These are phyloP conservation scores for Primulina eburnea DNA, from an alignment of 257 asterid genomes.

Conservation along the genomic window DNA sequence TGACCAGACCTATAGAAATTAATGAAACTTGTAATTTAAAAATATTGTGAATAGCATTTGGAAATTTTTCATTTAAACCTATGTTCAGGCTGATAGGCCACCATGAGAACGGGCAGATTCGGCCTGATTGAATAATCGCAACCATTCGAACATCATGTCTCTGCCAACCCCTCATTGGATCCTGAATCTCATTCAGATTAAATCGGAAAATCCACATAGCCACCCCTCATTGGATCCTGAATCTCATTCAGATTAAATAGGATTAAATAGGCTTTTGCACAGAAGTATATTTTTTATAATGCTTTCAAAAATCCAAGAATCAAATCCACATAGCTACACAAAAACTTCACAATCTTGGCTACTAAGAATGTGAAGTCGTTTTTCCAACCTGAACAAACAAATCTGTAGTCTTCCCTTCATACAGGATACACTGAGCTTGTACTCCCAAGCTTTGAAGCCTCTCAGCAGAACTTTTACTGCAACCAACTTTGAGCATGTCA, in stretches of 20 bases:
- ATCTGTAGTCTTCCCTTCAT: conserved; percentile 95
- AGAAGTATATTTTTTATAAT: neutral
- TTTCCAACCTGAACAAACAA: conserved; percentile 73
- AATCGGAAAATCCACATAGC: neutral
- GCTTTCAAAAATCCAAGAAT: neutral
- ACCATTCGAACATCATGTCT: conserved; percentile 71
- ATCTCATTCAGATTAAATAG: conserved; percentile 15
- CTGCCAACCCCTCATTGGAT: conserved; percentile 95
- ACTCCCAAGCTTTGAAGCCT: conserved; percentile 69
- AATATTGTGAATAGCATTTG: neutral
- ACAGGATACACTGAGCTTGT: conserved; percentile 67
- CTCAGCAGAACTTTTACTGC: conserved; percentile 77
- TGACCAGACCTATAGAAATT: neutral
- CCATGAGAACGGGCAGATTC: conserved; percentile 69
- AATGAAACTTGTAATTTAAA: no score
- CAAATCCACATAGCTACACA: neutral
- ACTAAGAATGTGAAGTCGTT: neutral
- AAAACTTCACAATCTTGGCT: neutral
- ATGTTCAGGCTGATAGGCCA: neutral
- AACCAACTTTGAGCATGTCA: neutral
- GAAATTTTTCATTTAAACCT: neutral
- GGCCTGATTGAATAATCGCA: conserved; percentile 57
- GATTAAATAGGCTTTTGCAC: neutral
- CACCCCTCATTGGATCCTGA: conserved; percentile 40
- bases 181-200: conserved; percentile 41